These are phyloP conservation scores for Eleusine coracana DNA, from an alignment of 176 grass and related monocot species.

Conservation along the genomic window DNA sequence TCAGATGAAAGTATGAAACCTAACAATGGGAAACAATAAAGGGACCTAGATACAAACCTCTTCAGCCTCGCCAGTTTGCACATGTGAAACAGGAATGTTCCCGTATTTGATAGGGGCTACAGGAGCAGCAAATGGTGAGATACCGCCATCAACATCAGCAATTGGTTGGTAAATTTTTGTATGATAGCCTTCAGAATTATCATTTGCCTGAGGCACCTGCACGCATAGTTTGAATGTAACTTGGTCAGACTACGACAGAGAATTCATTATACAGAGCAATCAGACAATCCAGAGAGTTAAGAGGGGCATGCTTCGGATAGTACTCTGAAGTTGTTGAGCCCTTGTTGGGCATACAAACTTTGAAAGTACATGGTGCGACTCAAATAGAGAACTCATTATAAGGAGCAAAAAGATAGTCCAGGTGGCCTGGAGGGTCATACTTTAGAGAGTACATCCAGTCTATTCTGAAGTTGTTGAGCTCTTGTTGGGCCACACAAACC, in stretches of 20 bases:
- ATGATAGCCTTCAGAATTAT: constrained; percentile 55
- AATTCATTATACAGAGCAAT: not conserved
- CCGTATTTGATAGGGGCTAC: constrained; percentile 63
- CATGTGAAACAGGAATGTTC: constrained; percentile 57
- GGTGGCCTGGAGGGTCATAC: not conserved
- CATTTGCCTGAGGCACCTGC: constrained; percentile 71
- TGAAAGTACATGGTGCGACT: not conserved
- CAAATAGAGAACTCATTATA: not conserved
- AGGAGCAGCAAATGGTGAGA: constrained; percentile 69
- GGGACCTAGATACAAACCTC: constrained; percentile 62
- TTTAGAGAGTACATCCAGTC: not conserved
- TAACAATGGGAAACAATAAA: constrained; percentile 28
- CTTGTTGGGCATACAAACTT: not conserved
- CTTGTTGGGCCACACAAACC: not conserved
- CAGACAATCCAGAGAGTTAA: not conserved
- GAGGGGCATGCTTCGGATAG: not conserved
- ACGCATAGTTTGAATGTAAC: not conserved
- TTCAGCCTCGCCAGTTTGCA: constrained; percentile 63
- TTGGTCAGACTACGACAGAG: not conserved
- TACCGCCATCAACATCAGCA: constrained; percentile 57
- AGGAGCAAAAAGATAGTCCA: not conserved
- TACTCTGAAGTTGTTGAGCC: not conserved
- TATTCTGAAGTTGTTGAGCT: not conserved
- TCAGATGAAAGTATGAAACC: not conserved
- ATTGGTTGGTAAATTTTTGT: constrained; percentile 58